A percentile compares a stretch with the other conserved stretches of the same genome.
phyloP scores from a whole-genome alignment of 345 rosid species.

The Salix purpurea region DNA sequence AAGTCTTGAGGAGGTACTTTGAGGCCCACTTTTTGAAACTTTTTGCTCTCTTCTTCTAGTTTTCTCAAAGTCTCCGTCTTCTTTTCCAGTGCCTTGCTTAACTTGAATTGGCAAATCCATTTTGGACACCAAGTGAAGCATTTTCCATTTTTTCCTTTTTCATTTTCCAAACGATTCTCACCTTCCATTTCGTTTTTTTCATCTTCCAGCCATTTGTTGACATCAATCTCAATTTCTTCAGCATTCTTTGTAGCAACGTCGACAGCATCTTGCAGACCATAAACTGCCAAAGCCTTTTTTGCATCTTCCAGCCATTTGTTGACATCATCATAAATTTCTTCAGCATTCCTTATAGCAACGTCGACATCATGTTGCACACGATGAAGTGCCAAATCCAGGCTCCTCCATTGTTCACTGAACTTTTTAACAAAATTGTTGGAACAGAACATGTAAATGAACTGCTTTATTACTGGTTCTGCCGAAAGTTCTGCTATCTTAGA shows the following conservation, averaged over 20 bases:
- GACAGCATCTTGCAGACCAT: background rate
- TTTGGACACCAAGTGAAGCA: background rate
- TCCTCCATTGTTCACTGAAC: background rate
- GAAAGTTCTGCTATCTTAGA: background rate
- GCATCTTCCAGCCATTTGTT: background rate
- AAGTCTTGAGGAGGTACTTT: too few species aligned
- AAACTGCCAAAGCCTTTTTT: too few species aligned
- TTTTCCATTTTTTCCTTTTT: background rate
- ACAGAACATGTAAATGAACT: background rate
- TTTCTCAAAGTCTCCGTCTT: background rate
- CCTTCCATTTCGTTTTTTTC: background rate
- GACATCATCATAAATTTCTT: conserved; percentile 6
- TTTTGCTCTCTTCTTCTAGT: background rate
- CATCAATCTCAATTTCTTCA: background rate
- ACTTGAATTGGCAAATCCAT: background rate
- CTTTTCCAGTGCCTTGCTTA: background rate
- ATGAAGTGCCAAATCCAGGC: background rate
- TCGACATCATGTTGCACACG: background rate
- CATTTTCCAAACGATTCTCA: background rate
- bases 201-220: background rate
- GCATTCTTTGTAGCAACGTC: background rate
- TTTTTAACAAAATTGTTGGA: conserved; percentile 2
- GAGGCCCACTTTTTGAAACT: background rate
- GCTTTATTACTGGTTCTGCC: background rate
- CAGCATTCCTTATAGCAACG: background rate